These are phyloP conservation scores for Penicillium brevicompactum DNA, from an alignment of 2,329 filamentous ascomycete genomes.

Conservation along the genomic window DNA sequence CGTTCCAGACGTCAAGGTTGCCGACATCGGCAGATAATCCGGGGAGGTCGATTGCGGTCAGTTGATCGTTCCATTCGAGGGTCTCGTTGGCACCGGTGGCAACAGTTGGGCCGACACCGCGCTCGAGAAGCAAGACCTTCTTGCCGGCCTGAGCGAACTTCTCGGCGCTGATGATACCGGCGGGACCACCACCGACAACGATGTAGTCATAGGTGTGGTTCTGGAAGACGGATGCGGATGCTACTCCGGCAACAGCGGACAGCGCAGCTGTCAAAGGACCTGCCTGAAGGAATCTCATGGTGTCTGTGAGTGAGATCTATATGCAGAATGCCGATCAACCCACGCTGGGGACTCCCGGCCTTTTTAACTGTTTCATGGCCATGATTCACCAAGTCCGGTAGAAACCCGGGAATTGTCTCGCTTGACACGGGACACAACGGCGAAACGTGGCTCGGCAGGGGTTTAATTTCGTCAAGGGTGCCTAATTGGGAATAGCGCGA, in stretches of 20 bases:
- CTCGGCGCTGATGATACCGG: slow-evolving; percentile 27
- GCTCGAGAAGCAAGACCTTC: slow-evolving; percentile 26
- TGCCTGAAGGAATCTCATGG: slow-evolving; percentile 11
- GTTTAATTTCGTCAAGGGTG: background rate
- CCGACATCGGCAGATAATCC: slow-evolving; percentile 30
- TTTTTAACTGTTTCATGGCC: background rate
- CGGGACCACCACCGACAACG: slow-evolving; percentile 26
- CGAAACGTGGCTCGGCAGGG: background rate
- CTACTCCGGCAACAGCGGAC: slow-evolving; percentile 7
- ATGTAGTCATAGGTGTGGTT: slow-evolving; percentile 26
- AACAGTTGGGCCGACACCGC: slow-evolving; percentile 26
- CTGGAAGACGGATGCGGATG: slow-evolving; percentile 17
- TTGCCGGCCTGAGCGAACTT: slow-evolving; percentile 26
- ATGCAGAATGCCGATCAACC: background rate
- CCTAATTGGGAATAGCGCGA: slow-evolving; percentile 2
- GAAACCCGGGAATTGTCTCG: background rate
- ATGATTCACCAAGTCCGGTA: too few relatives aligned
- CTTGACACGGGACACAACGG: background rate
- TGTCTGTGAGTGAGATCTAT: background rate
- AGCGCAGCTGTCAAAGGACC: slow-evolving; percentile 16
- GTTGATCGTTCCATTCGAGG: slow-evolving; percentile 22
- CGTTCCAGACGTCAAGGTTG: slow-evolving; percentile 17
- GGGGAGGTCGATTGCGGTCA: slow-evolving; percentile 31
- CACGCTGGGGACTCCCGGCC: background rate
- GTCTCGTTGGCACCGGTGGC: slow-evolving; percentile 27